Conservation (phyloP, 805 yeast species). For the Clavispora carvajalis region DNA sequence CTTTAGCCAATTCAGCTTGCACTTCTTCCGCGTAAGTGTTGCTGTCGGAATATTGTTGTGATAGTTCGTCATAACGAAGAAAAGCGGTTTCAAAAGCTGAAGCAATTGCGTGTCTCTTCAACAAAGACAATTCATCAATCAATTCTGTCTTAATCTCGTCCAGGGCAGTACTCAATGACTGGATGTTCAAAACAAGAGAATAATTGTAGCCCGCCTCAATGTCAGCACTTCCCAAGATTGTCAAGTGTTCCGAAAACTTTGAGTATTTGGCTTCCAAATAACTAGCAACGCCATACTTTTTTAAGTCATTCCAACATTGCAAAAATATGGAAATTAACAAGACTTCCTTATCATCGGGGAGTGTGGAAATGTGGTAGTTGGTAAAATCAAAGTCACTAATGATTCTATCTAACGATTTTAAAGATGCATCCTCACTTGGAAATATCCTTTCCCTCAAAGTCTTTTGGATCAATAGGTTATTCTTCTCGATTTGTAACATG, state of each 20-base stretch:
- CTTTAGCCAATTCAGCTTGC: conserved; percentile 41
- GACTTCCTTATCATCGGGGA: conserved; percentile 61
- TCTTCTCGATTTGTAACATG: conserved; percentile 84
- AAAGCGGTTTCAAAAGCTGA: conserved; percentile 92
- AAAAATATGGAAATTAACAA: conserved; percentile 65
- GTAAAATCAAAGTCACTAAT: conserved; percentile 95
- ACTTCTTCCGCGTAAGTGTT: conserved; percentile 41
- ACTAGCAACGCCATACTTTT: conserved; percentile 56
- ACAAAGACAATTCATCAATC: conserved; percentile 60
- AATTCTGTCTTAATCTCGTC: conserved; percentile 49
- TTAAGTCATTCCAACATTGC: conserved; percentile 73
- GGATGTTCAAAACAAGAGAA: conserved; percentile 65
- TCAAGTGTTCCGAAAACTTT: conserved; percentile 28
- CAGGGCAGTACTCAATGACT: conserved; percentile 22
- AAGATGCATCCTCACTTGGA: conserved; percentile 26
- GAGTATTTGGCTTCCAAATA: conserved; percentile 50
- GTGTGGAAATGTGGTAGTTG: conserved; percentile 85
- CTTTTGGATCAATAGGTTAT: conserved; percentile 76
- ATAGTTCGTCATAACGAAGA: conserved; percentile 64
- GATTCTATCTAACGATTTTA: conserved; percentile 68
- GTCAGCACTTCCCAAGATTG: conserved; percentile 24
- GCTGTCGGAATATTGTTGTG: conserved; percentile 39
- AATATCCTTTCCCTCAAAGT: conserved; percentile 69
- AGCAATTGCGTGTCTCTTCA: conserved; percentile 84
- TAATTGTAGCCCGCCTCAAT: conserved; percentile 80